Evolutionary conservation across 2,329 filamentous ascomycete genomes (phyloP), one percentile per base, ranked within the genome.

Genomic region (Thermomyces lanuginosus): DNA sequence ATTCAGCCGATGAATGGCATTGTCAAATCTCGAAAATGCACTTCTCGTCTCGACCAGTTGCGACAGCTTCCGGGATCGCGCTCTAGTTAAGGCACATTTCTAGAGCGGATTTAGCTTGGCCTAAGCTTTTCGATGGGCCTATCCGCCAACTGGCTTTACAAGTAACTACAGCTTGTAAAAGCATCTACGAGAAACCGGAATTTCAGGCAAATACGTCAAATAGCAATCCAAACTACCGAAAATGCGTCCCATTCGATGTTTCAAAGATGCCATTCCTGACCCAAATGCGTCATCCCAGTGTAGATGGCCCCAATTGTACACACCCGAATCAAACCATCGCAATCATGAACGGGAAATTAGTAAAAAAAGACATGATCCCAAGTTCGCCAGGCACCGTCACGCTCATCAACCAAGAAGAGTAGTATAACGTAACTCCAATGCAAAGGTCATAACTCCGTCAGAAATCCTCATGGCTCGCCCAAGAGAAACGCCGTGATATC

Each of bases 401-500:
- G 23, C 31, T 29, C 15, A 8, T 23, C 29, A 23, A 18, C 22
- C 15, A 19, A n/a, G 16, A 15, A 29, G 17, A 18, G 14, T 24
- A 15, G 21, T 16, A 22, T 24, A 24, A 13, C 27, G 22, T 29
- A 24, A 24, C 25, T 33, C 24, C 31, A 27, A 32, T 31, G 23
- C 18, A 36, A 24, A 26, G 28, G 24, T 31, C 30, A 29, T 35
- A 23, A 20, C 25, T 16, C 16, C 15, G 20, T 36, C 20, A 26
- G 24, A 17, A 33, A 22, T 54, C n/a, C n/a, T n/a, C 52, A 75
- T 46, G 70, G 66, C 53, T 93, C 84, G 19, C 79, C 79, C 17
- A 93, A 71, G 5, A 95, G 66, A 31, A 77, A 66, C 10, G 82
- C 80, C 0, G 81, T 92, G 36, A 95, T 76, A 40, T 92, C 83